Evolutionary conservation across 345 rosid genomes (phyloP).

Genomic region (Erodium maritimum): DNA sequence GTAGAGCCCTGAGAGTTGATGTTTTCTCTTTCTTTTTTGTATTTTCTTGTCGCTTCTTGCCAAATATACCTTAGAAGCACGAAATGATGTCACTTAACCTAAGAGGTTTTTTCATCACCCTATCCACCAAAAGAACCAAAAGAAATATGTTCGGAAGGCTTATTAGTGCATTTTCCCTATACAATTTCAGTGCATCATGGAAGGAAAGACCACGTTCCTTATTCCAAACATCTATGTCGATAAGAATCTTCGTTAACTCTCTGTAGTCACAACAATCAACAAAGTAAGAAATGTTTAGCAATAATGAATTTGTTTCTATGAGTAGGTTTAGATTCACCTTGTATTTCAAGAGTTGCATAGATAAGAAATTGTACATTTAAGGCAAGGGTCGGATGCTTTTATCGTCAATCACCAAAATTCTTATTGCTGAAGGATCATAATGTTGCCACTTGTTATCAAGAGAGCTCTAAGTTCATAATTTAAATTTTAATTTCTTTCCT

Average conservation of each 20-base stretch:
- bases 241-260: constrained; percentile 30
- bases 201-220: constrained; percentile 29
- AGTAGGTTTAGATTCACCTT: constrained; percentile 32
- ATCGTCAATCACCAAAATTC: constrained; percentile 64
- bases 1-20: constrained; percentile 36
- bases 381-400: constrained; percentile 42
- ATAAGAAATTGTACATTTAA: constrained; percentile 30
- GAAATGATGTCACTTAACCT: constrained; percentile 46
- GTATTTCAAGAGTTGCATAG: constrained; percentile 19
- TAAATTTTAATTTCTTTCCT: no score
- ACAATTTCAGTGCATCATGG: constrained; percentile 20
- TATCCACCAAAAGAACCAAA: constrained; percentile 42
- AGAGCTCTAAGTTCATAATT: no score
- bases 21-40: constrained; percentile 37
- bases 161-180: constrained; percentile 10
- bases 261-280: not conserved
- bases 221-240: constrained; percentile 71
- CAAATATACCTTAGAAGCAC: constrained; percentile 65
- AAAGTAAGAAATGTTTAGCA: not conserved
- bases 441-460: constrained; percentile 33
- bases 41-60: constrained; percentile 30
- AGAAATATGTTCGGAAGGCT: constrained; percentile 42
- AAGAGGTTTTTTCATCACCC: constrained; percentile 61
- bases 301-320: not conserved
- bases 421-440: constrained; percentile 27